Evolutionary conservation across 345 rosid species (phyloP).

Genomic region (Firmiana major): DNA sequence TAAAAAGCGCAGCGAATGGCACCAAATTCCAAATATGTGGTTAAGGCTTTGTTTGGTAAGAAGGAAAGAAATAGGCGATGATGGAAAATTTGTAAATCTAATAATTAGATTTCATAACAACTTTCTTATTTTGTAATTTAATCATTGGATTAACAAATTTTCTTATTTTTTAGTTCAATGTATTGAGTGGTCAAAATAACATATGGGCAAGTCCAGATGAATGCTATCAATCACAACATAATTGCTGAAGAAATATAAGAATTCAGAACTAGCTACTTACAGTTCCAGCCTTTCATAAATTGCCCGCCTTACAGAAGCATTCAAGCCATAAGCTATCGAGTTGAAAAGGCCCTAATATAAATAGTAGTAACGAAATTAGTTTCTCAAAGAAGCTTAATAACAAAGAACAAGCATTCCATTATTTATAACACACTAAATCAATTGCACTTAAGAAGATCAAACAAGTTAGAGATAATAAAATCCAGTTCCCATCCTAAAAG

Average conservation of each 20-base stretch:
- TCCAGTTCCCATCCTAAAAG: neutral
- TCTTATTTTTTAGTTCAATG: too few species aligned
- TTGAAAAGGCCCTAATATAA: slow-evolving; percentile 77
- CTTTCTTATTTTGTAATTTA: too few species aligned
- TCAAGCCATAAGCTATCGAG: slow-evolving; percentile 93
- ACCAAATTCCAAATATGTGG: neutral
- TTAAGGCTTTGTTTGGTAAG: neutral
- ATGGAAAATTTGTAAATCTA: too few species aligned
- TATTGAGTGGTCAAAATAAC: neutral
- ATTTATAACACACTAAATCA: neutral
- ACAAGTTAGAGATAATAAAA: neutral
- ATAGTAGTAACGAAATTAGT: neutral
- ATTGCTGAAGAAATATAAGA: neutral
- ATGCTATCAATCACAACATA: neutral
- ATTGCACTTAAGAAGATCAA: neutral
- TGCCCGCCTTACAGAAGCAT: slow-evolving; percentile 85
- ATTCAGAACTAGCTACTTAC: slow-evolving; percentile 44
- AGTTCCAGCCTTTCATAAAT: slow-evolving; percentile 74
- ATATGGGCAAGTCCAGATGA: neutral
- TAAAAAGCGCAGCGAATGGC: neutral
- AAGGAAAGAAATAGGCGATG: too few species aligned
- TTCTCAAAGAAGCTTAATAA: neutral
- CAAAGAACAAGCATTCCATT: neutral
- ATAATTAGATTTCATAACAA: too few species aligned
- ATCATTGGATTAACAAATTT: too few species aligned